Evolutionary conservation across 1,284 basidiomycete species (phyloP).

Genomic region (Rhodotorula sp.): DNA sequence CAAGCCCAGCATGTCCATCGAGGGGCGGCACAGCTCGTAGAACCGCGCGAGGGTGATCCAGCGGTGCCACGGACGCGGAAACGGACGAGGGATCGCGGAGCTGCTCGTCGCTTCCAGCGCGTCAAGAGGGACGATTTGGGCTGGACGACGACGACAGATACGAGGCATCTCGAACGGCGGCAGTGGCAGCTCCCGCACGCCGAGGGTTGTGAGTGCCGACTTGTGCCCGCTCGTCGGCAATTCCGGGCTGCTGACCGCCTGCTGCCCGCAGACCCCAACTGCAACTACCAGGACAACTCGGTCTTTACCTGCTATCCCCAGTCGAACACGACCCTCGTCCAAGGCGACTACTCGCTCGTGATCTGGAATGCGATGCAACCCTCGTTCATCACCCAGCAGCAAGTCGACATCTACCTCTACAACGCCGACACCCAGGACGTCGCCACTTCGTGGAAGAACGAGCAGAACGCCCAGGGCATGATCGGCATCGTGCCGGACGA

Average conservation of each 20-base stretch:
- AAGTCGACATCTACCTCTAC: conserved; percentile 68
- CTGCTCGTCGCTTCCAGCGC: background rate
- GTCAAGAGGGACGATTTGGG: background rate
- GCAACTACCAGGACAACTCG: conserved; percentile 58
- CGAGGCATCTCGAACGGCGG: conserved; percentile 3
- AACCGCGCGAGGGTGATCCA: no score
- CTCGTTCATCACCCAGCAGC: conserved; percentile 14
- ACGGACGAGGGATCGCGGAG: background rate
- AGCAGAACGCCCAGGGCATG: conserved; percentile 60
- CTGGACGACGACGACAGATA: background rate
- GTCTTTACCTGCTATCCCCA: conserved; percentile 70
- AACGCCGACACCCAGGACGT: conserved; percentile 61
- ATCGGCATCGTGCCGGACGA: conserved; percentile 64
- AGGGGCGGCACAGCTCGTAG: no score
- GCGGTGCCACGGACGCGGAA: no score
- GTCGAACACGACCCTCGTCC: conserved; percentile 57
- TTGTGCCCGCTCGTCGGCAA: no score
- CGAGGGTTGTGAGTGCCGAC: conserved; percentile 15
- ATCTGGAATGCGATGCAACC: conserved; percentile 9
- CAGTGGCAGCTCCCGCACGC: conserved; percentile 25
- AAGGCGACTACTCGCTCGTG: conserved; percentile 61
- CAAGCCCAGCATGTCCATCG: no score
- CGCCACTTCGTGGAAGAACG: conserved; percentile 46
- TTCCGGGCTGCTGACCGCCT: background rate
- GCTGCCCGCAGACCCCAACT: conserved; percentile 43